A percentile compares a stretch with the other conserved stretches of the same genome.
These are phyloP conservation scores for Acer saccharum DNA, from an alignment of 345 rosid species.

Conservation along the genomic window DNA sequence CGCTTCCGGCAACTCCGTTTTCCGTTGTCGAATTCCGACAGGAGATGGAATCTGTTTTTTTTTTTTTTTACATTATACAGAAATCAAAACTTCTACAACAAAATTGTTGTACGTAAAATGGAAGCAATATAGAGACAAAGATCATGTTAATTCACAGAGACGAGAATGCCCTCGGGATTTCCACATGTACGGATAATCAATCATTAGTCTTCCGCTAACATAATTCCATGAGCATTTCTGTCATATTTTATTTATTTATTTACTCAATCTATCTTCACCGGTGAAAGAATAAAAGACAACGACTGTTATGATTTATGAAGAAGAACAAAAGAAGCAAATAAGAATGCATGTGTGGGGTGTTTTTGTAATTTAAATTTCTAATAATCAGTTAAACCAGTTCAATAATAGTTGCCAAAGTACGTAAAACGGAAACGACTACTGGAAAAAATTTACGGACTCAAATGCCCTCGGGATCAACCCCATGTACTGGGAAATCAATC, in stretches of 20 bases:
- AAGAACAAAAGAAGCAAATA: constrained; percentile 5
- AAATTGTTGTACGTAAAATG: constrained; percentile 8
- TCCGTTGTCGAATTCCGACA: constrained; percentile 92
- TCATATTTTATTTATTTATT: background rate
- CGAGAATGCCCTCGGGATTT: constrained; percentile 52
- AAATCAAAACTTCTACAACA: background rate
- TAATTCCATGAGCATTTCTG: constrained; percentile 25
- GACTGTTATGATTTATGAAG: too few species aligned
- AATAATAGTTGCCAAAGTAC: constrained; percentile 20
- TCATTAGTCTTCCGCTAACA: constrained; percentile 13
- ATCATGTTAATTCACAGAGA: constrained; percentile 22
- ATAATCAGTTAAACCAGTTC: background rate
- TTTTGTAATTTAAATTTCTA: constrained; percentile 9
- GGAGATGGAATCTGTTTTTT: constrained; percentile 75
- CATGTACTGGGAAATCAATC: constrained; percentile 39
- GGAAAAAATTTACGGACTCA: constrained; percentile 34
- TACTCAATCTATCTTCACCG: background rate
- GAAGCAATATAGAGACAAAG: background rate
- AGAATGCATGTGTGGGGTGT: constrained; percentile 11
- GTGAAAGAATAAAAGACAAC: background rate
- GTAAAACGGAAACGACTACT: constrained; percentile 11
- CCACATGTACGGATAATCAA: constrained; percentile 26
- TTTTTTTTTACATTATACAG: background rate
- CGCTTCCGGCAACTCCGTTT: constrained; percentile 97
- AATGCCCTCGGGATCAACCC: constrained; percentile 62